Evolutionary conservation across 2,329 filamentous ascomycete genomes (phyloP), one percentile per base, ranked within the genome.

Genomic region (Phialemonium atrogriseum): DNA sequence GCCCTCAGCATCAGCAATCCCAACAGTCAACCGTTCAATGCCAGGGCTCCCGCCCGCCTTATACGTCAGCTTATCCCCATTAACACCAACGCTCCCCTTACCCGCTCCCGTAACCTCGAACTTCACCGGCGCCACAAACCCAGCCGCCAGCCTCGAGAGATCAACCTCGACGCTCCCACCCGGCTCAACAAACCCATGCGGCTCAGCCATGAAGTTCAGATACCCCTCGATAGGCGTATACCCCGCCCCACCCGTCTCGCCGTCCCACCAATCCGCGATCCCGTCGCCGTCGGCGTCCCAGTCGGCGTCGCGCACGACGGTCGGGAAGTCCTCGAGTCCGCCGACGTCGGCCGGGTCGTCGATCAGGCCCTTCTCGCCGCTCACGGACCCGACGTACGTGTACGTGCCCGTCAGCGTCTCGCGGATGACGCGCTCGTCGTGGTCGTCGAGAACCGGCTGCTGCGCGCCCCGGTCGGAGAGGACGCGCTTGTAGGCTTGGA

Each of bases 221-320:
- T 53, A 56, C 2, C 52, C 51, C 30, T 56, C 52, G 5, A 56
- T 42, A 2, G 46, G 30, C 14, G 49, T 52, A 21, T 50, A 55
- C 0, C 51, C 53, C 3, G 39, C 46, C 2, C 51, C 51, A 5
- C 49, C 49, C 2, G 49, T 55, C 3, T 45, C 48, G 1, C 50
- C 51, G 26, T 52, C 51, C 51, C 51, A 55, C 52, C 52, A 55
- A 34, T 55, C 52, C 3, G 52, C 52, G 20, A 56, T 49, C 11
- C 53, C 53, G 28, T 56, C 51, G 5, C 41, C 39, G 27, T 56
- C 38, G 5, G 49, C 47, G 29, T 56, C 53, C 53, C 53, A 55
- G n/a, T 29, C 33, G 4, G 39, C 41, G 2, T 37, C 23, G 10
- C 51, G 45, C 16, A 27, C 44, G 2, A 36, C 43, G 2, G 42